Conservation (phyloP, 73 alveolate genomes). For the Tetrahymena elliotti region DNA sequence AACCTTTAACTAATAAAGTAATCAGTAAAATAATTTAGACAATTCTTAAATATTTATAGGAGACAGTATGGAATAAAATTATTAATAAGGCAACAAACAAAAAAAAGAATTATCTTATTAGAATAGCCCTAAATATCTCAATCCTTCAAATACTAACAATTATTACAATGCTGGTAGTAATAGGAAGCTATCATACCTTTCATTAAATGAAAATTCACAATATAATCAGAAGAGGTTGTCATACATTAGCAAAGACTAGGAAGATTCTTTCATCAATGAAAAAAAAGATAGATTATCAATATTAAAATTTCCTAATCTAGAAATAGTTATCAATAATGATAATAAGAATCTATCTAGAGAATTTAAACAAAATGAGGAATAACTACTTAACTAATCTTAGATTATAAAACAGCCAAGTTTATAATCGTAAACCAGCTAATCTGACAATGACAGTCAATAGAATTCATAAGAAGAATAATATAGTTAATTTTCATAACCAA, state of each 20-base stretch:
- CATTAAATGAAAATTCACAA: background rate
- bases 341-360: background rate
- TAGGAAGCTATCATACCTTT: background rate
- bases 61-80: background rate
- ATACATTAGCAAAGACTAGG: background rate
- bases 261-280: background rate
- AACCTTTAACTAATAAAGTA: background rate
- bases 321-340: background rate
- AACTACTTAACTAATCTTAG: background rate
- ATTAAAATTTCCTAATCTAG: background rate
- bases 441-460: background rate
- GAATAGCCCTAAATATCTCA: background rate
- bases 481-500: background rate
- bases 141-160: no score
- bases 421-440: background rate
- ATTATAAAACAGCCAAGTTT: no score
- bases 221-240: background rate
- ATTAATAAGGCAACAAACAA: background rate
- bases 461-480: background rate
- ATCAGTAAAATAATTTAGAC: background rate
- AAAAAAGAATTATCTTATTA: no score
- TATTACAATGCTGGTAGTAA: background rate
- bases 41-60: background rate
- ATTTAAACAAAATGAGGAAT: background rate
- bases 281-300: background rate